Conservation (phyloP, 2,329 filamentous ascomycete genomes). For the Aspergillus sp. region DNA sequence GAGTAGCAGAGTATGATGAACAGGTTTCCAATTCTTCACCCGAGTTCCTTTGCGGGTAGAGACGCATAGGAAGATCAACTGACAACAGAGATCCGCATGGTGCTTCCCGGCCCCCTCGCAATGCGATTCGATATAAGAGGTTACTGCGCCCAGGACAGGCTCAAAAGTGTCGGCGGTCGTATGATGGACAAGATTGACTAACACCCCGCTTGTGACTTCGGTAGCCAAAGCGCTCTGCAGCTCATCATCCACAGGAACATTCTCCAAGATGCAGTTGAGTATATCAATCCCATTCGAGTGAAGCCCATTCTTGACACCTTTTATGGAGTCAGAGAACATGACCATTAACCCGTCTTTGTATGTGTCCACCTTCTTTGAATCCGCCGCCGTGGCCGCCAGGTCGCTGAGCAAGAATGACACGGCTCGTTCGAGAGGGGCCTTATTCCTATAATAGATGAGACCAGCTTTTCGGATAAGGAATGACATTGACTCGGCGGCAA, state of each 20-base stretch:
- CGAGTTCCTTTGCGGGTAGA: slow-evolving; percentile 72
- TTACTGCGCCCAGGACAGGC: slow-evolving; percentile 55
- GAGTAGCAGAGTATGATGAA: slow-evolving; percentile 50
- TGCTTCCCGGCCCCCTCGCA: slow-evolving; percentile 28
- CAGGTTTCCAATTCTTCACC: slow-evolving; percentile 59
- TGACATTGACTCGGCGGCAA: slow-evolving; percentile 88
- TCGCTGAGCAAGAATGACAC: slow-evolving; percentile 63
- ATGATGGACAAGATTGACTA: slow-evolving; percentile 77
- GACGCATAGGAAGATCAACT: slow-evolving; percentile 52
- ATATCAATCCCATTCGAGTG: slow-evolving; percentile 50
- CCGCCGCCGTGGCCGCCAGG: slow-evolving; percentile 36
- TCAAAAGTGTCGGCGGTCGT: slow-evolving; percentile 64
- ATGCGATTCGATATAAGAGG: slow-evolving; percentile 38
- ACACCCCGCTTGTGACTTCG: slow-evolving; percentile 62
- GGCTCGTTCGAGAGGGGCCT: slow-evolving; percentile 58
- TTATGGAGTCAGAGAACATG: slow-evolving; percentile 75
- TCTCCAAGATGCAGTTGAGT: slow-evolving; percentile 41
- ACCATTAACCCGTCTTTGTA: slow-evolving; percentile 87
- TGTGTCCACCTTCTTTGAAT: slow-evolving; percentile 36
- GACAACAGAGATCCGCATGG: slow-evolving; percentile 32
- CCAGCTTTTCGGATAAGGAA: slow-evolving; percentile 88
- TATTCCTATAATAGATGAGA: slow-evolving; percentile 63
- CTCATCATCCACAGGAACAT: slow-evolving; percentile 20
- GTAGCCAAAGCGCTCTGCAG: slow-evolving; percentile 29
- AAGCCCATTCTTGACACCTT: slow-evolving; percentile 50